Evolutionary conservation across 805 yeast species (phyloP).

Genomic region (Peterozyma toletana): DNA sequence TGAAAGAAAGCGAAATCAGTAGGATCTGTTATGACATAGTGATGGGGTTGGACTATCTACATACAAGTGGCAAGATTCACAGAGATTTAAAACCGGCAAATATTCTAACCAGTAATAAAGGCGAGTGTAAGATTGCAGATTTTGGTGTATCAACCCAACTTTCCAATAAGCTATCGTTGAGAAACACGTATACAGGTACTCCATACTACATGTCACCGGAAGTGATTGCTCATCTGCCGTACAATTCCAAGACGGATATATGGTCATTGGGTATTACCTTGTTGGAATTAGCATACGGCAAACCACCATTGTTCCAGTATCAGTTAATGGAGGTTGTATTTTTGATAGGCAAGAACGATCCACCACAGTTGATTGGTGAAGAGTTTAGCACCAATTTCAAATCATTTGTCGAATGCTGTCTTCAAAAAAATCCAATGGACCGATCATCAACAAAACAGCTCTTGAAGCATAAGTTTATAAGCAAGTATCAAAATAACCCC

Average conservation of each 20-base stretch:
- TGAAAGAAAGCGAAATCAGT: slow-evolving; percentile 48
- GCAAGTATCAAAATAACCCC: too few species aligned
- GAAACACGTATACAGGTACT: slow-evolving; percentile 50
- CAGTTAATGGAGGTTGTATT: slow-evolving; percentile 52
- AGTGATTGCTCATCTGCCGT: slow-evolving; percentile 43
- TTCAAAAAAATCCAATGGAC: slow-evolving; percentile 58
- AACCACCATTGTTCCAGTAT: slow-evolving; percentile 56
- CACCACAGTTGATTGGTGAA: slow-evolving; percentile 35
- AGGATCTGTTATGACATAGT: slow-evolving; percentile 48
- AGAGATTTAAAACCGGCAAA: slow-evolving; percentile 92
- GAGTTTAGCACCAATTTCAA: slow-evolving; percentile 37
- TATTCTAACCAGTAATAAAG: slow-evolving; percentile 59
- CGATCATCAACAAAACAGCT: slow-evolving; percentile 62
- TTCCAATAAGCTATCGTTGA: slow-evolving; percentile 45
- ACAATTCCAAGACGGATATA: slow-evolving; percentile 66
- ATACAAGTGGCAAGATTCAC: slow-evolving; percentile 72
- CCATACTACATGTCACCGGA: slow-evolving; percentile 67
- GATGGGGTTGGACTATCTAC: slow-evolving; percentile 59
- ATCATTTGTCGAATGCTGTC: slow-evolving; percentile 63
- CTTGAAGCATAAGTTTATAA: slow-evolving; percentile 56
- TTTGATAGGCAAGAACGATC: slow-evolving; percentile 38
- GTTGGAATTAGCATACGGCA: slow-evolving; percentile 63
- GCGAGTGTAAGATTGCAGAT: slow-evolving; percentile 85
- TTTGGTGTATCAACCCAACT: slow-evolving; percentile 90
- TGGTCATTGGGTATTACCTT: slow-evolving; percentile 81